Evolutionary conservation across 2,329 filamentous ascomycete species (phyloP).

Genomic region (Exophiala calicioides): DNA sequence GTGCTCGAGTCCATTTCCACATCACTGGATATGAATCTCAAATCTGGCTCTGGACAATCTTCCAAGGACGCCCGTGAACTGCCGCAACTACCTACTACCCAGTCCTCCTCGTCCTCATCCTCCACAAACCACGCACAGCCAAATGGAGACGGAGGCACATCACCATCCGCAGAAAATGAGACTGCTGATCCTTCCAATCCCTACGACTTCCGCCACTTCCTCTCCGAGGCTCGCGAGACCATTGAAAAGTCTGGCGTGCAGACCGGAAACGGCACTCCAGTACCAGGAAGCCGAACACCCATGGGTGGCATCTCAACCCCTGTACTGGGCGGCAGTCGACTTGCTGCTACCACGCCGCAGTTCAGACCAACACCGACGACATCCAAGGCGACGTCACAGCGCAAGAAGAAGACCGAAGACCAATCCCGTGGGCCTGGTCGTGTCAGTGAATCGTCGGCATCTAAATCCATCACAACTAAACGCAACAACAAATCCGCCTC

Average conservation of each 20-base stretch:
- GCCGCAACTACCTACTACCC: slow-evolving; percentile 16
- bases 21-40: slow-evolving; percentile 86
- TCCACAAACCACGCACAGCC: slow-evolving; percentile 28
- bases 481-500: slow-evolving; percentile 16
- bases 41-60: slow-evolving; percentile 57
- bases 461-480: slow-evolving; percentile 9
- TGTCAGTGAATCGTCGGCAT: background rate
- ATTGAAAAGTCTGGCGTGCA: slow-evolving; percentile 33
- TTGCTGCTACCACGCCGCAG: slow-evolving; percentile 36
- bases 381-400: slow-evolving; percentile 30
- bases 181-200: slow-evolving; percentile 48
- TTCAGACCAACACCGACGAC: slow-evolving; percentile 36
- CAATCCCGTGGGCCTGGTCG: slow-evolving; percentile 1
- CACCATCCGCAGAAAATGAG: slow-evolving; percentile 41
- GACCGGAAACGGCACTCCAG: slow-evolving; percentile 24
- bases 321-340: slow-evolving; percentile 33
- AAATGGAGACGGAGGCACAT: slow-evolving; percentile 30
- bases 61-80: slow-evolving; percentile 18
- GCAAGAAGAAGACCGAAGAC: slow-evolving; percentile 13
- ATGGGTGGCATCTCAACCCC: slow-evolving; percentile 41
- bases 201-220: slow-evolving; percentile 53
- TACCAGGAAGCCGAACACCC: slow-evolving; percentile 32
- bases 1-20: slow-evolving; percentile 79
- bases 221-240: slow-evolving; percentile 43
- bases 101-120: slow-evolving; percentile 15